Evolutionary conservation across 2,329 filamentous ascomycete species (phyloP).

Genomic region (Aureobasidium namibiae): DNA sequence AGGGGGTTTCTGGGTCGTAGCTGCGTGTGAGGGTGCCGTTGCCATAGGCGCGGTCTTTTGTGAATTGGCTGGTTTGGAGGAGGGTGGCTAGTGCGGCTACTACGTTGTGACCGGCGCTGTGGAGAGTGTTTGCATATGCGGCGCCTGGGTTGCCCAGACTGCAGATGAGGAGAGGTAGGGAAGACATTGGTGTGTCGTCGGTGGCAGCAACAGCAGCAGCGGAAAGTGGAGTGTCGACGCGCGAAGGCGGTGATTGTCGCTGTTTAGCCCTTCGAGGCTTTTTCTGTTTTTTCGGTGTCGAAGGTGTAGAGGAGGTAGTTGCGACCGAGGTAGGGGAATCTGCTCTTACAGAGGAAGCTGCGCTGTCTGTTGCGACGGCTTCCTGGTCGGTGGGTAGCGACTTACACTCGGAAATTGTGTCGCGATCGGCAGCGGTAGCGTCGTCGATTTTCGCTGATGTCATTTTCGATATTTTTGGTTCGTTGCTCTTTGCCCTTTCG

Average conservation of each 20-base stretch:
- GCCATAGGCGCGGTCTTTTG: conserved; percentile 30
- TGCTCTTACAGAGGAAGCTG: background rate
- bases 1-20: conserved; percentile 27
- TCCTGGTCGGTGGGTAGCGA: background rate
- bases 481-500: background rate
- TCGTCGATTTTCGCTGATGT: background rate
- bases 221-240: background rate
- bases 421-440: background rate
- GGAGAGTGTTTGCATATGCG: conserved; percentile 65
- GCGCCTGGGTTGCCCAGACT: conserved; percentile 77
- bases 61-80: conserved; percentile 28
- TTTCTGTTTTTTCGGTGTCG: background rate
- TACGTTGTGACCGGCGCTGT: conserved; percentile 78
- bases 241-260: background rate
- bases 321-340: background rate
- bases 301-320: background rate
- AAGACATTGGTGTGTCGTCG: background rate
- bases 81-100: conserved; percentile 52
- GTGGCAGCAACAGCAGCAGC: background rate
- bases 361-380: background rate
- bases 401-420: background rate
- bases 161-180: conserved; percentile 59
- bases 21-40: conserved; percentile 20
- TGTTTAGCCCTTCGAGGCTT: background rate
- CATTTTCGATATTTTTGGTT: conserved; percentile 3